phyloP scores from a whole-genome alignment of 306 rosid genomes.

The Comarum palustre region DNA sequence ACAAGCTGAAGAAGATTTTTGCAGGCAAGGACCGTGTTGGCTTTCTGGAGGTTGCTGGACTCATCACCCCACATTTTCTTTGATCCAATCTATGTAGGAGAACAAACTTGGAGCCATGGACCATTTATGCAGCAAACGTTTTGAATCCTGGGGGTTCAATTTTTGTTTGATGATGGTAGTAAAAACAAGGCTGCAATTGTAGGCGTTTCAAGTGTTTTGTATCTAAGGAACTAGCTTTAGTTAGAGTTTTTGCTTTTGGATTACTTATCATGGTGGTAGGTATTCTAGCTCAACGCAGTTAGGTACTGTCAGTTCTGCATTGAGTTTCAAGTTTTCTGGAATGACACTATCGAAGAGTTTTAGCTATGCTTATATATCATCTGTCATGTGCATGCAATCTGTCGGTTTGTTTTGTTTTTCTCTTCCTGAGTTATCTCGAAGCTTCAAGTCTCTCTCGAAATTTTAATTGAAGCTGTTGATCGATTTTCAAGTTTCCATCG shows the following conservation, averaged over 20 bases:
- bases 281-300: slow-evolving; percentile 17
- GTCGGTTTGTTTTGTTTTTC: no score
- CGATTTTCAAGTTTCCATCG: no score
- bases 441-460: no score
- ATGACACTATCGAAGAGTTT: slow-evolving; percentile 4
- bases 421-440: no score
- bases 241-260: slow-evolving; percentile 31
- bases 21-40: slow-evolving; percentile 68
- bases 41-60: slow-evolving; percentile 80
- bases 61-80: slow-evolving; percentile 82
- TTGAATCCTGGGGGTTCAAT: slow-evolving; percentile 30
- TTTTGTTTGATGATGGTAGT: slow-evolving; percentile 36
- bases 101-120: not conserved
- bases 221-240: slow-evolving; percentile 29
- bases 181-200: slow-evolving; percentile 16
- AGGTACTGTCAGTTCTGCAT: slow-evolving; percentile 9
- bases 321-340: slow-evolving; percentile 15
- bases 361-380: slow-evolving; percentile 3
- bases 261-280: slow-evolving; percentile 24
- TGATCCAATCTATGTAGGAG: slow-evolving; percentile 27
- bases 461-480: no score
- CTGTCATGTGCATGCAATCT: not conserved
- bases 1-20: slow-evolving; percentile 88
- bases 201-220: slow-evolving; percentile 29
- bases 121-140: slow-evolving; percentile 22